A percentile compares a stretch with the other conserved stretches of the same genome.
Evolutionary conservation across 1,284 basidiomycete species (phyloP).

Genomic region (Boletus semigastroideus): DNA sequence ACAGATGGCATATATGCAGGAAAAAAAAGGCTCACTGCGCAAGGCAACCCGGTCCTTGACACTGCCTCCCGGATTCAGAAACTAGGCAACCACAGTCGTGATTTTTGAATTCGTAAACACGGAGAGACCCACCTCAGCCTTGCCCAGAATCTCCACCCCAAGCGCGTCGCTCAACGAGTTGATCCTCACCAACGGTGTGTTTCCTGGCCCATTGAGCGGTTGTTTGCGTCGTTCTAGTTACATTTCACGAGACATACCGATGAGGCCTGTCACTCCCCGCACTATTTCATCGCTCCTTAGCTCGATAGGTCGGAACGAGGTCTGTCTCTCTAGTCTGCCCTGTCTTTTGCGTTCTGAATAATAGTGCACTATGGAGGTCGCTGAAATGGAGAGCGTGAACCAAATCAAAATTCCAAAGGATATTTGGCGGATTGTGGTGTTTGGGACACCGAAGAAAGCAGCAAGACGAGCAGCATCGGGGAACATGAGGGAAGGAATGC

Average conservation of each 20-base stretch:
- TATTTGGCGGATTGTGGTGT: conserved; percentile 45
- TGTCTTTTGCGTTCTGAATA: conserved; percentile 43
- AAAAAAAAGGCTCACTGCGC: conserved; percentile 52
- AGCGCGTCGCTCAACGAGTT: conserved; percentile 88
- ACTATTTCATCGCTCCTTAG: conserved; percentile 74
- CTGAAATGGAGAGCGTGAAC: conserved; percentile 66
- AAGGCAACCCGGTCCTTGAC: conserved; percentile 97
- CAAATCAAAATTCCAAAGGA: conserved; percentile 69
- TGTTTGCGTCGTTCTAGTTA: neutral
- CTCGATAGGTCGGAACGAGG: conserved; percentile 67
- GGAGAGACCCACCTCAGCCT: conserved; percentile 73
- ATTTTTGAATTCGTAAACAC: neutral
- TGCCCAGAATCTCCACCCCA: conserved; percentile 94
- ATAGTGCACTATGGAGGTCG: conserved; percentile 55
- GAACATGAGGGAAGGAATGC: conserved; percentile 20
- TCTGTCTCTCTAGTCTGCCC: conserved; percentile 32
- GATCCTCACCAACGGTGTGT: conserved; percentile 92
- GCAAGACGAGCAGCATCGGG: conserved; percentile 14
- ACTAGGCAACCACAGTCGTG: conserved; percentile 45
- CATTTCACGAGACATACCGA: conserved; percentile 52
- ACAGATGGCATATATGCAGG: neutral
- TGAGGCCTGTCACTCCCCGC: conserved; percentile 76
- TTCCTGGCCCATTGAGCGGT: conserved; percentile 54
- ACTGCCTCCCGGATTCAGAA: conserved; percentile 95
- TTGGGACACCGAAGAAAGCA: conserved; percentile 39